phyloP scores from a whole-genome alignment of 108 stramenopile species.

The Parietichytrium sp. region DNA sequence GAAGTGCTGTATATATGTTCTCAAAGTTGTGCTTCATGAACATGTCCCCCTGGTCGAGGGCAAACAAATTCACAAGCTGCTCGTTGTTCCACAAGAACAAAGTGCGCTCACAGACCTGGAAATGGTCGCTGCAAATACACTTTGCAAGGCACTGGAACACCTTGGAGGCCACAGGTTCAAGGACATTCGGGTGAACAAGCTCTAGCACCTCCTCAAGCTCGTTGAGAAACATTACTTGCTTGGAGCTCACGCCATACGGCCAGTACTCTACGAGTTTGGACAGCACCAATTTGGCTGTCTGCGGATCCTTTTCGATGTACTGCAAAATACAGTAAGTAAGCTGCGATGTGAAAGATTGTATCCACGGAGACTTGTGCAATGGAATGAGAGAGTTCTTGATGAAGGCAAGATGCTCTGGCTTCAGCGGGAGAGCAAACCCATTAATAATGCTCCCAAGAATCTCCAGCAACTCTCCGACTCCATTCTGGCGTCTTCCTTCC shows the following conservation, averaged over 20 bases:
- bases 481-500: conserved; percentile 93
- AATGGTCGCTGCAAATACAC: conserved; percentile 90
- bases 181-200: conserved; percentile 81
- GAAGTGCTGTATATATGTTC: conserved; percentile 89
- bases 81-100: conserved; percentile 95
- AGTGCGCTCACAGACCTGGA: conserved; percentile 86
- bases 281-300: conserved; percentile 91
- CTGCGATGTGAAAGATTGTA: conserved; percentile 95
- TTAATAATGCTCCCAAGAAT: conserved; percentile 97
- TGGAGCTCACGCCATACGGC: conserved; percentile 88
- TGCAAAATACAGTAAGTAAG: conserved; percentile 98
- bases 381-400: conserved; percentile 90
- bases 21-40: conserved; percentile 86
- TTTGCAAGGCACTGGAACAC: conserved; percentile 84
- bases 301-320: conserved; percentile 98
- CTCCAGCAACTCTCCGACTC: conserved; percentile 93
- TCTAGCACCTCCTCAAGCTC: conserved; percentile 97
- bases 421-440: conserved; percentile 91
- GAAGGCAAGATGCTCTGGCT: conserved; percentile 95
- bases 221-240: conserved; percentile 92
- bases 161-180: conserved; percentile 77
- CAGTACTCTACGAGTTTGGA: conserved; percentile 94
- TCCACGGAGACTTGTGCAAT: conserved; percentile 95
- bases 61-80: conserved; percentile 84
- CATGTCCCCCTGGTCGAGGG: conserved; percentile 67